Conservation (phyloP, 2,329 filamentous ascomycete genomes). For the Beauveria brongniartii region DNA sequence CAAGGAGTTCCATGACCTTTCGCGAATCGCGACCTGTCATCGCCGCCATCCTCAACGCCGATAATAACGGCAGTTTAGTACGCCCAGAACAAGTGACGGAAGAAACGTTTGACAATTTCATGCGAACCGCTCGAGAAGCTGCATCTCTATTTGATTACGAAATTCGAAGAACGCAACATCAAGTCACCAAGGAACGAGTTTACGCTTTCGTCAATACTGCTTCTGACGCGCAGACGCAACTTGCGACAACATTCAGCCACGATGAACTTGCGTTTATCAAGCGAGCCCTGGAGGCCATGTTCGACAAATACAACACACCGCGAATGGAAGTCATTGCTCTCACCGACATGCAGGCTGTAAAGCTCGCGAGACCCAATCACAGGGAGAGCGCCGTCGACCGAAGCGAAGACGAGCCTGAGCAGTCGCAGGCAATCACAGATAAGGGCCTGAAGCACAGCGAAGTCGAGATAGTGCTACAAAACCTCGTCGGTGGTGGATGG, state of each 20-base stretch:
- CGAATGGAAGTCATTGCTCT: slow-evolving; percentile 79
- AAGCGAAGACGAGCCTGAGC: slow-evolving; percentile 17
- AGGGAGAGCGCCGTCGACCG: slow-evolving; percentile 25
- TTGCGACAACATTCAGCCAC: slow-evolving; percentile 70
- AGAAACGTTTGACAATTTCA: slow-evolving; percentile 59
- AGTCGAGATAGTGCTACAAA: slow-evolving; percentile 63
- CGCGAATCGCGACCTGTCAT: slow-evolving; percentile 65
- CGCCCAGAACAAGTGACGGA: slow-evolving; percentile 56
- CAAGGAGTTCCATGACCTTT: slow-evolving; percentile 68
- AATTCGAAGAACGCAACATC: slow-evolving; percentile 67
- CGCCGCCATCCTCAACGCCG: slow-evolving; percentile 62
- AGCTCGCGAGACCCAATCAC: slow-evolving; percentile 50
- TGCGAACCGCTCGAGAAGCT: slow-evolving; percentile 61
- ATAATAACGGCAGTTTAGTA: slow-evolving; percentile 29
- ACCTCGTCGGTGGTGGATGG: slow-evolving; percentile 74
- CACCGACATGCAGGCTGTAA: slow-evolving; percentile 68
- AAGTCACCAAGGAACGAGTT: slow-evolving; percentile 56
- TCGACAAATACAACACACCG: slow-evolving; percentile 75
- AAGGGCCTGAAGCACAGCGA: slow-evolving; percentile 65
- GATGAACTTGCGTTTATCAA: slow-evolving; percentile 90
- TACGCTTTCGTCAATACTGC: slow-evolving; percentile 85
- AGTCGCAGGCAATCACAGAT: slow-evolving; percentile 30
- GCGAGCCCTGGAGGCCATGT: slow-evolving; percentile 82
- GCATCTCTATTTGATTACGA: slow-evolving; percentile 81
- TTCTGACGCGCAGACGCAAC: slow-evolving; percentile 75